These are phyloP conservation scores for Daldinia caldariorum DNA, from an alignment of 495 filamentous ascomycete species.

Conservation along the genomic window DNA sequence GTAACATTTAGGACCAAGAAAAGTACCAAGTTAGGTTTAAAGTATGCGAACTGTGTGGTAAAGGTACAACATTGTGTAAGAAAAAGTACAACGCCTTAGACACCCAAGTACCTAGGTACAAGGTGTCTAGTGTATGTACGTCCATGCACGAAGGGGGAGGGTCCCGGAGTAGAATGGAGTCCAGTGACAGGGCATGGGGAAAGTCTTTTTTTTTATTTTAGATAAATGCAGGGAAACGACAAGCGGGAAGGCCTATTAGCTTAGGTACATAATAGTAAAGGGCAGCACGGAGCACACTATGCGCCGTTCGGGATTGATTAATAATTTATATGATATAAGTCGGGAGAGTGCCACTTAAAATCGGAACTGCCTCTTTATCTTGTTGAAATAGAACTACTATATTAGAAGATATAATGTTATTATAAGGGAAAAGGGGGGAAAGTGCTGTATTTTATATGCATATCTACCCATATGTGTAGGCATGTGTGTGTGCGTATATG, in stretches of 20 bases:
- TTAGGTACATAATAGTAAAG: conserved; percentile 19
- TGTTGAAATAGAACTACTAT: conserved; percentile 9
- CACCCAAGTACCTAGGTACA: conserved; percentile 7
- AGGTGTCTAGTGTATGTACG: too few relatives aligned
- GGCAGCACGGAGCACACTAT: conserved; percentile 27
- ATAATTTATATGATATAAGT: background rate
- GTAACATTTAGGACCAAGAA: conserved; percentile 13
- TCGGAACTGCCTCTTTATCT: background rate
- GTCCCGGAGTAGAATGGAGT: conserved; percentile 17
- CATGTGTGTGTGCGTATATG: conserved; percentile 4
- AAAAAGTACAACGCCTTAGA: conserved; percentile 1
- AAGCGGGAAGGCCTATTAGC: conserved; percentile 33
- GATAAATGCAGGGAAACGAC: conserved; percentile 14
- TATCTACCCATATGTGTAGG: background rate
- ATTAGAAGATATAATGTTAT: background rate
- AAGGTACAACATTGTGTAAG: conserved; percentile 18
- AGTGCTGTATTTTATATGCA: conserved; percentile 1
- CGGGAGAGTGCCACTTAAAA: background rate
- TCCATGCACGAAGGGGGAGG: conserved; percentile 16
- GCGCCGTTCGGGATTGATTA: conserved; percentile 26
- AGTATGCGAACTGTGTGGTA: conserved; percentile 12
- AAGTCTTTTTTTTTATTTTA: background rate
- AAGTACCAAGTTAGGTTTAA: conserved; percentile 33
- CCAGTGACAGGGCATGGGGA: conserved; percentile 19
- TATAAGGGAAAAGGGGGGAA: background rate